A percentile compares a stretch with the other conserved stretches of the same genome.
Evolutionary conservation across 345 rosid genomes (phyloP).

Genomic region (Salix suchowensis): DNA sequence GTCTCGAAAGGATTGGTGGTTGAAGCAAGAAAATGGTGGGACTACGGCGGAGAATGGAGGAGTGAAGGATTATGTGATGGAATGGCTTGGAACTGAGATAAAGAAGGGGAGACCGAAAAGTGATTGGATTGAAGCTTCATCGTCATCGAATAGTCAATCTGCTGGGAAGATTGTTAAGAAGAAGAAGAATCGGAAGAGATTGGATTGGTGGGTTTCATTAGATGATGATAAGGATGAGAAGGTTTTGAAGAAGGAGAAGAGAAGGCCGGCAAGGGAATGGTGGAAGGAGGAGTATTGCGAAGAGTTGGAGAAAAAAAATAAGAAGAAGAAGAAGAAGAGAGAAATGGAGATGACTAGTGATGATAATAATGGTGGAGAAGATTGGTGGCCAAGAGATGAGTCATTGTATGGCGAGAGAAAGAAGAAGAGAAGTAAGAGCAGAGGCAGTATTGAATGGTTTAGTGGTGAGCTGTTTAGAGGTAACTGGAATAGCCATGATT

Average conservation of each 20-base stretch:
- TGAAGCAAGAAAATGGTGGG: constrained; percentile 45
- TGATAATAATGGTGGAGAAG: constrained; percentile 37
- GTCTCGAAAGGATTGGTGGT: constrained; percentile 69
- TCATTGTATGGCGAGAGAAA: constrained; percentile 40
- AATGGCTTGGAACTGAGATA: constrained; percentile 89
- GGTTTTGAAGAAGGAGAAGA: constrained; percentile 50
- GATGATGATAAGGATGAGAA: constrained; percentile 60
- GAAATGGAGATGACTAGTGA: constrained; percentile 28
- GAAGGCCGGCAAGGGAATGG: constrained; percentile 87
- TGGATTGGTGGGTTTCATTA: constrained; percentile 90
- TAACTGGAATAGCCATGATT: constrained; percentile 52
- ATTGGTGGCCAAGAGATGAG: constrained; percentile 60
- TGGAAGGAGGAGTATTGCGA: constrained; percentile 95
- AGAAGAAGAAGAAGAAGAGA: constrained; percentile 38
- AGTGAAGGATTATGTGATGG: constrained; percentile 81
- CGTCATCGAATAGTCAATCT: constrained; percentile 20
- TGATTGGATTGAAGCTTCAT: constrained; percentile 56
- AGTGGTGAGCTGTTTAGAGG: constrained; percentile 70
- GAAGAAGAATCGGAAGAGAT: constrained; percentile 48
- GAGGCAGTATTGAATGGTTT: constrained; percentile 79
- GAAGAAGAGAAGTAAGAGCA: constrained; percentile 50
- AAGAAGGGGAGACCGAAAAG: constrained; percentile 71
- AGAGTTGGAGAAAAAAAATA: constrained; percentile 62
- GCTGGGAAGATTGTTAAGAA: constrained; percentile 38
- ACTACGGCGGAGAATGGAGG: constrained; percentile 28